Evolutionary conservation across 192 early-diverging fungal genomes (phyloP).

Genomic region (Backusella tarrabulga): DNA sequence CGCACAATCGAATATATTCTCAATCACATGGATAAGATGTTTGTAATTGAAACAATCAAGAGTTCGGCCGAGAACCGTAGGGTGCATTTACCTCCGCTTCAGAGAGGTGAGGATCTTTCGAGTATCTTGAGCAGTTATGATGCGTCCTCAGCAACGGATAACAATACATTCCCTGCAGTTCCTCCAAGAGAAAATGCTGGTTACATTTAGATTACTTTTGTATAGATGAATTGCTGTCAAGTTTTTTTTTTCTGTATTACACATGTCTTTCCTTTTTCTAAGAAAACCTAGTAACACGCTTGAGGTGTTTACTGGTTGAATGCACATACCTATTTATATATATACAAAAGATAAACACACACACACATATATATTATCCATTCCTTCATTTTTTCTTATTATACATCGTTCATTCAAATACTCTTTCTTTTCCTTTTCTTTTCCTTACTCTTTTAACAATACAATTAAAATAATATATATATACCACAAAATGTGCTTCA

Average conservation of each 20-base stretch:
- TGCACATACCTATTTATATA: too few species aligned
- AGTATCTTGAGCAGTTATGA: not conserved
- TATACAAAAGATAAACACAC: too few species aligned
- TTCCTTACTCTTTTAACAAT: too few species aligned
- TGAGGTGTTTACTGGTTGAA: too few species aligned
- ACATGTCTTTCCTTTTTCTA: not conserved
- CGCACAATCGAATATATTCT: conserved; percentile 68
- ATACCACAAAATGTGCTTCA: too few species aligned
- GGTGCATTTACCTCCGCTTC: conserved; percentile 14
- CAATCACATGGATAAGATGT: conserved; percentile 44
- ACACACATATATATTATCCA: too few species aligned
- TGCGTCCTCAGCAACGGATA: not conserved
- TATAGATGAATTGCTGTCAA: not conserved
- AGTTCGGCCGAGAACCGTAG: not conserved
- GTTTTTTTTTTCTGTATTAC: not conserved
- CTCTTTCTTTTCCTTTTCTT: too few species aligned
- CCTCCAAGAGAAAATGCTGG: conserved; percentile 26
- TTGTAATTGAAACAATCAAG: conserved; percentile 13
- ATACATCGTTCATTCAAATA: too few species aligned
- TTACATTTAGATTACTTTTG: conserved; percentile 14
- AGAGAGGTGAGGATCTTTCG: not conserved
- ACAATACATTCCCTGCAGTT: conserved; percentile 5
- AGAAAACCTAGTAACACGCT: not conserved
- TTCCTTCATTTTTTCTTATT: too few species aligned
- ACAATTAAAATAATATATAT: too few species aligned